Conservation (phyloP, 805 yeast genomes). For the Schizosaccharomyces japonicus region DNA sequence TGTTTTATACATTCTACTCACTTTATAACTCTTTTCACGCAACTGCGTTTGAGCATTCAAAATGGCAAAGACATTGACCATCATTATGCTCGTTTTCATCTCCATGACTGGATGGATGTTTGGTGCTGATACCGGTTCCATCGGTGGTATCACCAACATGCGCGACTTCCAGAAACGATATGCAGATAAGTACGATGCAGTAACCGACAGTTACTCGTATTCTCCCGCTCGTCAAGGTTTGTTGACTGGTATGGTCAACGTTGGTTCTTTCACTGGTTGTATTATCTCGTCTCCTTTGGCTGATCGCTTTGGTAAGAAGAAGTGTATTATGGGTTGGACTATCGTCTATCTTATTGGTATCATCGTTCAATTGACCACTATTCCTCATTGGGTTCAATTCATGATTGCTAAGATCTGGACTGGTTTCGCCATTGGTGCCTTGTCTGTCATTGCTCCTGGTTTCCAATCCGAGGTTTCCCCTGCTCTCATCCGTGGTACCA, state of each 20-base stretch:
- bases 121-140: slow-evolving; percentile 6
- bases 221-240: slow-evolving; percentile 6
- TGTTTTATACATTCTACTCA: too few relatives aligned
- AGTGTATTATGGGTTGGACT: slow-evolving; percentile 6
- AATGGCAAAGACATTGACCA: background rate
- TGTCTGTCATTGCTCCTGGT: slow-evolving; percentile 53
- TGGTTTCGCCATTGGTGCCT: slow-evolving; percentile 57
- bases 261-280: slow-evolving; percentile 7
- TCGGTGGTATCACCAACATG: slow-evolving; percentile 7
- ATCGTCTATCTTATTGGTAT: slow-evolving; percentile 6
- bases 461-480: slow-evolving; percentile 69
- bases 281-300: slow-evolving; percentile 6
- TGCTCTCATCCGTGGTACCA: slow-evolving; percentile 52
- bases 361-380: slow-evolving; percentile 6
- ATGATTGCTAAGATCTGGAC: slow-evolving; percentile 20
- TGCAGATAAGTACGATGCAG: slow-evolving; percentile 4
- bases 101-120: slow-evolving; percentile 6
- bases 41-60: too few relatives aligned
- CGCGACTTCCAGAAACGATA: slow-evolving; percentile 1
- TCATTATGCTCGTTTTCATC: slow-evolving; percentile 4
- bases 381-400: slow-evolving; percentile 18
- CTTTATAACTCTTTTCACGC: too few relatives aligned
- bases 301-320: slow-evolving; percentile 5
- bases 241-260: slow-evolving; percentile 7
- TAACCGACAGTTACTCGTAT: background rate